Percentiles rank a stretch among this genome's conserved stretches.
These are phyloP conservation scores for Anthostomella pinea DNA, from an alignment of 2,329 filamentous ascomycete species.

Conservation along the genomic window DNA sequence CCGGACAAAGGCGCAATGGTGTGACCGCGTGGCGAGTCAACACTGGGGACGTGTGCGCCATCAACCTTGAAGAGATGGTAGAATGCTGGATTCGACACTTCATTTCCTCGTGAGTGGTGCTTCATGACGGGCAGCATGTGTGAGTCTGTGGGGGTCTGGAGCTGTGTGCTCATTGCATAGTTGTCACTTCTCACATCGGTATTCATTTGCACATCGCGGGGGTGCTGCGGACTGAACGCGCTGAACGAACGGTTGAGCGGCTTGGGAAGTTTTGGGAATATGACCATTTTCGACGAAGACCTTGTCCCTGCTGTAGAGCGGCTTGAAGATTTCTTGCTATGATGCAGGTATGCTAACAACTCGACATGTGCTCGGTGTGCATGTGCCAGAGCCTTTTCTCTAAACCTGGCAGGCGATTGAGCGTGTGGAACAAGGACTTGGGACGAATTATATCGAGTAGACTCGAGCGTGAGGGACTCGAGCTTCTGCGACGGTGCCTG, in stretches of 20 bases:
- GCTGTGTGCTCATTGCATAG: conserved; percentile 11
- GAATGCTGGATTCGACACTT: conserved; percentile 17
- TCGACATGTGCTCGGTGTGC: conserved; percentile 74
- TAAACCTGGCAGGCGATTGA: conserved; percentile 47
- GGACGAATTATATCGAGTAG: conserved; percentile 19
- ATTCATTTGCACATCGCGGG: conserved; percentile 12
- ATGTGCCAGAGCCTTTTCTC: conserved; percentile 65
- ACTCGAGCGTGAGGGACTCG: conserved; percentile 33
- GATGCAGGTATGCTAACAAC: conserved; percentile 63
- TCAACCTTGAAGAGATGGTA: conserved; percentile 25
- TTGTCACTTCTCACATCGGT: conserved; percentile 10
- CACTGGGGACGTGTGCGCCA: conserved; percentile 14
- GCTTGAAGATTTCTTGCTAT: conserved; percentile 49
- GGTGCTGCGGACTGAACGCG: conserved; percentile 16
- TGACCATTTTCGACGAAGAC: conserved; percentile 46
- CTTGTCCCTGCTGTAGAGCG: conserved; percentile 38
- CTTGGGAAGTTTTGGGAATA: conserved; percentile 54
- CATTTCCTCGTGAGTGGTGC: conserved; percentile 14
- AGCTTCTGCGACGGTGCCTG: conserved; percentile 32
- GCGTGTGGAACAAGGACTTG: conserved; percentile 20
- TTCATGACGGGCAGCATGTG: conserved; percentile 16
- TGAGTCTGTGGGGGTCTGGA: conserved; percentile 10
- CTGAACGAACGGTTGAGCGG: conserved; percentile 17
- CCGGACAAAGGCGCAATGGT: conserved; percentile 45
- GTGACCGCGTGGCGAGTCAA: conserved; percentile 21